These are phyloP conservation scores for Heliamphora ciliata DNA, from an alignment of 179 eudicot genomes.

Conservation along the genomic window DNA sequence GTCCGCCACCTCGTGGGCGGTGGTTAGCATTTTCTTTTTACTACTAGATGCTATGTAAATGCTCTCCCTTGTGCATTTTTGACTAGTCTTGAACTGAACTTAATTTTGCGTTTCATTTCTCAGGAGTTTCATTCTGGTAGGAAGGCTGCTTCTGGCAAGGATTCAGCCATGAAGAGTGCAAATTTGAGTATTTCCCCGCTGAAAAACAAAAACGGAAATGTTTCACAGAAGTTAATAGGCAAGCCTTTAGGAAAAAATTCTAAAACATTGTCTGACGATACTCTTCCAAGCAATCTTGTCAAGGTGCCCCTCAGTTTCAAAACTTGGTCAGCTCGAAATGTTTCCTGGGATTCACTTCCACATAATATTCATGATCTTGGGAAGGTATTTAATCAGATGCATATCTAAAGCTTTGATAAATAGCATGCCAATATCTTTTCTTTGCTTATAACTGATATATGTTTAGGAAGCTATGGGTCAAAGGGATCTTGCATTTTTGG, in stretches of 20 bases:
- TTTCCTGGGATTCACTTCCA: constrained; percentile 53
- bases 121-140: constrained; percentile 20
- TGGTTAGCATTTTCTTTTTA: not conserved
- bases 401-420: not conserved
- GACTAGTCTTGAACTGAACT: not conserved
- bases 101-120: not conserved
- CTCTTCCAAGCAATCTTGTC: constrained; percentile 18
- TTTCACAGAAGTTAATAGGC: constrained; percentile 22
- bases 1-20: no score
- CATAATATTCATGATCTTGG: constrained; percentile 50
- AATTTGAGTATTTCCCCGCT: constrained; percentile 25
- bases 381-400: constrained; percentile 37
- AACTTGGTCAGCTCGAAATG: constrained; percentile 24
- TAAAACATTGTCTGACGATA: constrained; percentile 15
- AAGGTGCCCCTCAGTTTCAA: constrained; percentile 25
- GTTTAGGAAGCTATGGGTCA: constrained; percentile 49
- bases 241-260: constrained; percentile 22
- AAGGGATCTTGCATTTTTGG: constrained; percentile 46
- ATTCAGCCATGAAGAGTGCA: constrained; percentile 13
- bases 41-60: not conserved
- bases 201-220: constrained; percentile 25
- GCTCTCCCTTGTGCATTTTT: not conserved
- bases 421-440: not conserved
- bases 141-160: constrained; percentile 19
- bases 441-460: not conserved